Evolutionary conservation across 1,284 basidiomycete genomes (phyloP).

Genomic region (Microbotryum saponariae): DNA sequence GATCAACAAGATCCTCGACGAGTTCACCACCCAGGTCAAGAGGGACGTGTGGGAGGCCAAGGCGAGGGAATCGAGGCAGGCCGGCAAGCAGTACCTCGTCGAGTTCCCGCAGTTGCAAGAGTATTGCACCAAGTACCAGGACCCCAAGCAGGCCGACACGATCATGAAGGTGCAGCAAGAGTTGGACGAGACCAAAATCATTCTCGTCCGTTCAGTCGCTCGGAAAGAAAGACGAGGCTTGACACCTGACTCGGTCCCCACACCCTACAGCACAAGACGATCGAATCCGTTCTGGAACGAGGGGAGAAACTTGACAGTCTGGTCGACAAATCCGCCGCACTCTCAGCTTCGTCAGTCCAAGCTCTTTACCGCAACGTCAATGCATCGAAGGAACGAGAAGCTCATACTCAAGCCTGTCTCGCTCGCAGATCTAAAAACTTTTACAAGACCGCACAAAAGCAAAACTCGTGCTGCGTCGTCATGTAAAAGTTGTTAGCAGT

Average conservation of each 20-base stretch:
- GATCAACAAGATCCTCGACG: constrained; percentile 87
- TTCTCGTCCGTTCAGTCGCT: constrained; percentile 56
- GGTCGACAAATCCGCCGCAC: constrained; percentile 85
- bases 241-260: neutral
- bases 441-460: constrained; percentile 89
- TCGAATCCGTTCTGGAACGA: constrained; percentile 90
- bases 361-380: too few relatives aligned
- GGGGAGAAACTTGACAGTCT: constrained; percentile 97
- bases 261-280: constrained; percentile 82
- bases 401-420: too few relatives aligned
- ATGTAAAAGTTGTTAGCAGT: neutral
- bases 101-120: constrained; percentile 54
- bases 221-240: neutral
- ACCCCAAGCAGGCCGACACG: constrained; percentile 93
- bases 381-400: too few relatives aligned
- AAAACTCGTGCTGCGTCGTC: constrained; percentile 28
- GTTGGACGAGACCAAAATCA: constrained; percentile 98
- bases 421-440: constrained; percentile 48
- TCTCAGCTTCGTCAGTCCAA: constrained; percentile 52
- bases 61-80: constrained; percentile 40
- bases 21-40: constrained; percentile 74
- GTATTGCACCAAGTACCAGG: constrained; percentile 91
- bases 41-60: constrained; percentile 55
- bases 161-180: constrained; percentile 99
- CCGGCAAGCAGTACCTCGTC: constrained; percentile 30